Evolutionary conservation across 495 filamentous ascomycete genomes (phyloP), one percentile per base, ranked within the genome.

Genomic region (Thermochaetoides thermophila): DNA sequence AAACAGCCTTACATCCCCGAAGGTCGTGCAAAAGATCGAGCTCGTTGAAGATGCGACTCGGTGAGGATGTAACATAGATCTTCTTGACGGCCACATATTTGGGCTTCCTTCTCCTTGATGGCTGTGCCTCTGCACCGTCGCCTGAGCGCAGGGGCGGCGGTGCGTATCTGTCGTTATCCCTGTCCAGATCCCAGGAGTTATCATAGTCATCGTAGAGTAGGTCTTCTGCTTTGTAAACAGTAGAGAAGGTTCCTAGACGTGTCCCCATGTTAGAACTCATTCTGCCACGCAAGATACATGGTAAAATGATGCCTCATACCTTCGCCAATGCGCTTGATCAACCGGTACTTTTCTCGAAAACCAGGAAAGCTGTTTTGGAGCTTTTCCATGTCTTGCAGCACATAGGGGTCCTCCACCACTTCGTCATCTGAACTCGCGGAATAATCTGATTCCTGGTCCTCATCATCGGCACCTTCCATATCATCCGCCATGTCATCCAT

Each of bases 171-270:
- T 58, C 47, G 26, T 70, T 71, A 35, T 78, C 66, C 34, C 71
- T 72, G 37, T 73, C 71, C 15, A 79, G 44, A 45, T 95, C 84
- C 89, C 89, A 96, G 30, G 74, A 68, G 54, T 95, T 95, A 25
- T 78, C 57, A 57, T 83, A 91, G 27, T 68, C 53, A 32, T 92
- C 69, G 48, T 95, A 94, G 17, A 73, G 64, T n/a, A 95, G 60
- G 52, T 99, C 91, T 56, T 99, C 89, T 21, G 89, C 89, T 53
- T 96, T 96, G 60, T 96, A 99, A 0, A 99, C 89, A 8, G 87
- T 95, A 0, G 87, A 95, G 48, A 99, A 99, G 12, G 89, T 99
- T 22, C 85, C 82, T 87, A 46, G 21, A n/a, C 7, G n/a, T 16
- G 4, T 15, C 17, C 9, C 2, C 25, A 28, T 5, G 31, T 7